Percentiles rank a stretch among this genome's conserved stretches.
These are phyloP conservation scores for Suillus brevipes DNA, from an alignment of 768 basidiomycete genomes.

Conservation along the genomic window DNA sequence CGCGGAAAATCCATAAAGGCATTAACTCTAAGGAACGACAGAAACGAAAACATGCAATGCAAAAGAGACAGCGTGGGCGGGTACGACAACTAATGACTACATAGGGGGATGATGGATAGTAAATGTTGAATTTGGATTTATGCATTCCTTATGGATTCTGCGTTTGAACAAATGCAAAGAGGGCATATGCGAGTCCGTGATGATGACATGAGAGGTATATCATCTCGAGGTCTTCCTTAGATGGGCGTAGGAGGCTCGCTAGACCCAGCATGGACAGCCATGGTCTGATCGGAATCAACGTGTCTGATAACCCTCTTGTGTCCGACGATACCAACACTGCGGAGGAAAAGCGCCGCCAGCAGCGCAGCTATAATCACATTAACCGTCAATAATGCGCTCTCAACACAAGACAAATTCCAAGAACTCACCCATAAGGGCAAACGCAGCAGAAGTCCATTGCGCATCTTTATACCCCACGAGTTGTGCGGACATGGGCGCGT, in stretches of 20 bases:
- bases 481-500: slow-evolving; percentile 37
- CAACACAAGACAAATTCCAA: background rate
- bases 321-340: slow-evolving; percentile 44
- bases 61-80: background rate
- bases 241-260: background rate
- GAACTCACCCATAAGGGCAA: slow-evolving; percentile 56
- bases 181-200: background rate
- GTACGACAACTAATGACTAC: background rate
- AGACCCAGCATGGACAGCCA: slow-evolving; percentile 9
- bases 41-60: background rate
- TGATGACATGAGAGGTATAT: background rate
- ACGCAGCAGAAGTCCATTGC: slow-evolving; percentile 64
- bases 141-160: background rate
- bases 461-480: slow-evolving; percentile 61
- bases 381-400: background rate
- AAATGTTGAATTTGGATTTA: background rate
- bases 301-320: slow-evolving; percentile 15
- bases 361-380: slow-evolving; percentile 25
- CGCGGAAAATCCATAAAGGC: background rate
- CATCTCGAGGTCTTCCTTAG: background rate
- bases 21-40: background rate
- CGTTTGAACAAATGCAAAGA: background rate
- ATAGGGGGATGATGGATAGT: background rate
- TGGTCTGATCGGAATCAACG: slow-evolving; percentile 24
- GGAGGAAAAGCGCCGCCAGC: slow-evolving; percentile 38